These are phyloP conservation scores for Trichoderma sp. DNA, from an alignment of 2,329 filamentous ascomycete species.

Conservation along the genomic window DNA sequence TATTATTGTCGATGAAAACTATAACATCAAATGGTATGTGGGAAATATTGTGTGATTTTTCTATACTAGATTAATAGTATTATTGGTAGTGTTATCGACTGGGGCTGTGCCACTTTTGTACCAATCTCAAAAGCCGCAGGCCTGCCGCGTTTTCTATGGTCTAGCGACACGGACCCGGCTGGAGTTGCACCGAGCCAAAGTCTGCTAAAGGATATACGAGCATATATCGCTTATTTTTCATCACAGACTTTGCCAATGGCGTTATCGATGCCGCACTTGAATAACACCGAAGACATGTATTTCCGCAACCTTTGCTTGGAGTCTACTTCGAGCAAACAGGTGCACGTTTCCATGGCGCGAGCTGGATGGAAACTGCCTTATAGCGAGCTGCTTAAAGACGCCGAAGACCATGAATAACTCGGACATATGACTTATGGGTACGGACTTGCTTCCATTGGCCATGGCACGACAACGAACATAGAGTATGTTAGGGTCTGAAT, in stretches of 20 bases:
- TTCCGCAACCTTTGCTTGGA: neutral
- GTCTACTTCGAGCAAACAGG: neutral
- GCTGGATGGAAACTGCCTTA: neutral
- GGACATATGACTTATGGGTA: neutral
- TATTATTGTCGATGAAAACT: neutral
- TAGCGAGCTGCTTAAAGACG: neutral
- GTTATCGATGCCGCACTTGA: neutral
- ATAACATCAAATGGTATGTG: neutral
- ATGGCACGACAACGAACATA: neutral
- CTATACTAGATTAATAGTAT: neutral
- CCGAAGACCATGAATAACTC: neutral
- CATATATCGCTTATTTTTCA: neutral
- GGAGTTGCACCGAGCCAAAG: neutral
- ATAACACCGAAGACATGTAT: neutral
- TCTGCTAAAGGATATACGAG: neutral
- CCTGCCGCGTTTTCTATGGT: neutral
- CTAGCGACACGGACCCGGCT: neutral
- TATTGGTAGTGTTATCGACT: neutral
- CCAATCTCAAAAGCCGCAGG: neutral
- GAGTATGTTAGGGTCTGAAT: neutral
- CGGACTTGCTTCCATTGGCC: neutral
- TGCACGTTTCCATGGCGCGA: neutral
- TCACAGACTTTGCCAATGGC: neutral
- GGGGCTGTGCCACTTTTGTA: neutral
- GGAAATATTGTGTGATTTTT: neutral